These are phyloP conservation scores for Malus orientalis DNA, from an alignment of 306 rosid species.

Conservation along the genomic window DNA sequence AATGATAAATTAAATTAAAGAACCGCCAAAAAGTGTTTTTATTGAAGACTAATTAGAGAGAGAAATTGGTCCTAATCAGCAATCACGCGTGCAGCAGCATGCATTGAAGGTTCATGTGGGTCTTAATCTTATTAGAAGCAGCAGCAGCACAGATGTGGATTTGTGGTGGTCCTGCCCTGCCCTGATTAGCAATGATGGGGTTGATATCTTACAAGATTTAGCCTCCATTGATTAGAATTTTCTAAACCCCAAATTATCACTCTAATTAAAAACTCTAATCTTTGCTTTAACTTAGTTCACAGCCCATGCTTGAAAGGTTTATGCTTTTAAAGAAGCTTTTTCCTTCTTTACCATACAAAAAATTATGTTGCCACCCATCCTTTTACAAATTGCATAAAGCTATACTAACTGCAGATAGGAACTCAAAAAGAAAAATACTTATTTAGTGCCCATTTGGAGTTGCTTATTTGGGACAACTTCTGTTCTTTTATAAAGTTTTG, in stretches of 20 bases:
- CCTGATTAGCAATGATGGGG: slow-evolving; percentile 52
- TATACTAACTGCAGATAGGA: neutral
- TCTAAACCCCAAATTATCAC: neutral
- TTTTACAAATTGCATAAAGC: slow-evolving; percentile 26
- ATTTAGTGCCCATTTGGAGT: too few relatives aligned
- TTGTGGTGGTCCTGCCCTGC: slow-evolving; percentile 40
- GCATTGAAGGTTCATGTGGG: slow-evolving; percentile 16
- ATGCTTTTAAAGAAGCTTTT: slow-evolving; percentile 38
- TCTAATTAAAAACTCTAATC: neutral
- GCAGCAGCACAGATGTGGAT: neutral
- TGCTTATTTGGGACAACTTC: too few relatives aligned
- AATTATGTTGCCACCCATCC: slow-evolving; percentile 26
- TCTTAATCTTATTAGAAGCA: slow-evolving; percentile 1
- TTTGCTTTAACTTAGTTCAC: slow-evolving; percentile 26
- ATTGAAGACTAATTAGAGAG: slow-evolving; percentile 1
- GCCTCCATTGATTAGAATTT: neutral
- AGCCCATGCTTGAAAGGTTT: slow-evolving; percentile 27
- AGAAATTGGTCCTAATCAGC: neutral
- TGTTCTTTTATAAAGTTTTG: too few relatives aligned
- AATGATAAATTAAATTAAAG: neutral
- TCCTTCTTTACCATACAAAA: slow-evolving; percentile 35
- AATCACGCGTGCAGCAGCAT: slow-evolving; percentile 32
- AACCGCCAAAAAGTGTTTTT: neutral
- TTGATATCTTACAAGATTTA: slow-evolving; percentile 31
- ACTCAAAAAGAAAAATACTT: neutral